phyloP scores from a whole-genome alignment of 2,329 filamentous ascomycete genomes.

The Talaromyces amestolkiae region DNA sequence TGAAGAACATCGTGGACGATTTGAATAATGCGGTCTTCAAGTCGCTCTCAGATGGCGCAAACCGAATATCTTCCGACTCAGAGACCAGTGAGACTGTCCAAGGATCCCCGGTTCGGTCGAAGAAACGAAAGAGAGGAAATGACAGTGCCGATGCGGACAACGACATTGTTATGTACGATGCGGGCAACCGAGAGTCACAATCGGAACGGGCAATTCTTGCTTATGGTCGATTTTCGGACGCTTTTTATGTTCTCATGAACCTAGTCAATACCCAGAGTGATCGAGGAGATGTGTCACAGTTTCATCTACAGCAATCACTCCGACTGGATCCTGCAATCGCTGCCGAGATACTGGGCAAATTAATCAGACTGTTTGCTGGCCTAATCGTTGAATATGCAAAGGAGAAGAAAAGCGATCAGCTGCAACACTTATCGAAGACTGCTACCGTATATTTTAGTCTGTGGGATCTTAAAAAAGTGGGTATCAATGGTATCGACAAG shows the following conservation, averaged over 20 bases:
- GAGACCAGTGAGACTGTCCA: slow-evolving; percentile 39
- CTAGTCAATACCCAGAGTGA: slow-evolving; percentile 28
- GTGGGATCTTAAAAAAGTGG: slow-evolving; percentile 39
- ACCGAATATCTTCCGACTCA: slow-evolving; percentile 29
- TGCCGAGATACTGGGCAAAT: slow-evolving; percentile 36
- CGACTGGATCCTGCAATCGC: slow-evolving; percentile 36
- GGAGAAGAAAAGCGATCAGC: slow-evolving; percentile 31
- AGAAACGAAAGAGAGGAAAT: slow-evolving; percentile 41
- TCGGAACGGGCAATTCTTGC: slow-evolving; percentile 27
- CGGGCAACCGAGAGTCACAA: not conserved
- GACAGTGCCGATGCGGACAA: slow-evolving; percentile 28
- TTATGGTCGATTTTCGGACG: slow-evolving; percentile 35
- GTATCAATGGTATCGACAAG: slow-evolving; percentile 33
- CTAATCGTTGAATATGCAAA: slow-evolving; percentile 31
- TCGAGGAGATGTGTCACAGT: slow-evolving; percentile 33
- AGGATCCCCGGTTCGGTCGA: slow-evolving; percentile 29
- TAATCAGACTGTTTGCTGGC: slow-evolving; percentile 34
- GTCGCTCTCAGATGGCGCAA: slow-evolving; percentile 25
- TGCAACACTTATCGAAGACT: slow-evolving; percentile 36
- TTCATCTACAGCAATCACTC: slow-evolving; percentile 42
- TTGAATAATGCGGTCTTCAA: slow-evolving; percentile 33
- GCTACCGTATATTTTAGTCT: slow-evolving; percentile 35
- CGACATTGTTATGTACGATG: slow-evolving; percentile 12
- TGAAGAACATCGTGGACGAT: slow-evolving; percentile 66
- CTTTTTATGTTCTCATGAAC: slow-evolving; percentile 33